Conservation (phyloP, 2,329 filamentous ascomycete species). For the Colletotrichum orbiculare region DNA sequence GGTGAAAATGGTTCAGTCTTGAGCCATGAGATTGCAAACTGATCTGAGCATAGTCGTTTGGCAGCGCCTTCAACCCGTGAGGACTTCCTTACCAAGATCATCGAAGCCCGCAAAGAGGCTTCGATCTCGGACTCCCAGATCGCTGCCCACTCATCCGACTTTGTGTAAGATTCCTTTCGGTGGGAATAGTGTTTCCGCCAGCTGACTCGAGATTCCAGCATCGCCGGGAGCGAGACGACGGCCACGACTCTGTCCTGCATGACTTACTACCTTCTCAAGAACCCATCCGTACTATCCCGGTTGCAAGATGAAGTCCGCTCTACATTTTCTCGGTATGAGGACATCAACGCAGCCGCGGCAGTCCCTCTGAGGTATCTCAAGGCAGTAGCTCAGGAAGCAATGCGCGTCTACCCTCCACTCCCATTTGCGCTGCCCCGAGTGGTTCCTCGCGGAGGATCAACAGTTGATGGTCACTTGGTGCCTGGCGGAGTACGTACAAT, state of each 20-base stretch:
- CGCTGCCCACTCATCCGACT: slow-evolving; percentile 42
- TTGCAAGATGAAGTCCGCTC: slow-evolving; percentile 41
- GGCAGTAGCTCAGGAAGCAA: slow-evolving; percentile 31
- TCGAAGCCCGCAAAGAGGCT: background rate
- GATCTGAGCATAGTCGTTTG: background rate
- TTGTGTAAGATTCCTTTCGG: slow-evolving; percentile 33
- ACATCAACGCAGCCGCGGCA: slow-evolving; percentile 36
- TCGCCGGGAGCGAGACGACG: slow-evolving; percentile 58
- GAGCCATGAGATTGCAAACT: background rate
- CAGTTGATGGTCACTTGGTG: background rate
- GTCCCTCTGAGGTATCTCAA: slow-evolving; percentile 29
- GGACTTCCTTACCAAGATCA: slow-evolving; percentile 22
- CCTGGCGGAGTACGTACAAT: background rate
- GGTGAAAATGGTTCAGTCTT: background rate
- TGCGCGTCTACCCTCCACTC: slow-evolving; percentile 34
- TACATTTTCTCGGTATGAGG: slow-evolving; percentile 35
- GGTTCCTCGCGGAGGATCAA: slow-evolving; percentile 28
- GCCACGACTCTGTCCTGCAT: slow-evolving; percentile 51
- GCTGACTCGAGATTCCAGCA: background rate
- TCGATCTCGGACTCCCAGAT: slow-evolving; percentile 40
- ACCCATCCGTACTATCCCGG: background rate
- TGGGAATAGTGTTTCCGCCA: background rate
- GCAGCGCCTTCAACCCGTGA: slow-evolving; percentile 2
- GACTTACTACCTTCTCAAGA: slow-evolving; percentile 40
- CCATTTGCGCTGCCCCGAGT: slow-evolving; percentile 30